Evolutionary conservation across 768 basidiomycete species (phyloP), one percentile per base, ranked within the genome.

Genomic region (Termitomyces sp.): DNA sequence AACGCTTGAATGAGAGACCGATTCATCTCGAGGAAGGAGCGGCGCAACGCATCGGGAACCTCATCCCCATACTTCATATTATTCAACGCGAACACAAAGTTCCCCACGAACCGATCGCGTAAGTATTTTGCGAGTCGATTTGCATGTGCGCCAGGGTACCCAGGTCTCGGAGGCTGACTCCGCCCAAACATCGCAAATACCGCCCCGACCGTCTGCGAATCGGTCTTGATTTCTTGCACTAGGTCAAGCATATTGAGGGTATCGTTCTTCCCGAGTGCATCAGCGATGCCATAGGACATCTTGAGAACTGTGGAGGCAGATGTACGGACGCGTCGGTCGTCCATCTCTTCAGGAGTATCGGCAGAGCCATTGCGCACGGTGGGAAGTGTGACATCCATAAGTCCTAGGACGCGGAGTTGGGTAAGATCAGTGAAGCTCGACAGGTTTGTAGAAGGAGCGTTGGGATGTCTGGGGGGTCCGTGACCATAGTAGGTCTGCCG

Each of bases 161-260:
- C 59, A 6, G 67, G 59, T 35, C 71, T 72, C 1, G 72, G 71
- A 0, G 74, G 83, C 19, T 83, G 77, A 6, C 83, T 76, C 2
- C 88, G 82, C 14, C 96, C 95, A 68, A 98, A 98, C 86, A 99
- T 93, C 21, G 93, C 97, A 64, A 99, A 97, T 19, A 99, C 75
- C 12, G 92, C 92, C 67, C 95, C 90, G 64, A 85, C 84, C 45
- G 83, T 79, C 55, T 78, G 74, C 28, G 14, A 80, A 83, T 8
- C 88, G 83, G 38, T 11, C 19, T 52, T 37, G 71, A 95, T 97
- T 61, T 90, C 83, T 45, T 94, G 84, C 5, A 96, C 96, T 24
- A 98, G 79, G 70, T 99, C 97, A 60, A 97, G 80, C 84, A 96
- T 93, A 45, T 82, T 87, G 42, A 98, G 78, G 52, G 84, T 82